Evolutionary conservation across 306 rosid species (phyloP), one percentile per base, ranked within the genome.

Genomic region (Begonia masoniana): DNA sequence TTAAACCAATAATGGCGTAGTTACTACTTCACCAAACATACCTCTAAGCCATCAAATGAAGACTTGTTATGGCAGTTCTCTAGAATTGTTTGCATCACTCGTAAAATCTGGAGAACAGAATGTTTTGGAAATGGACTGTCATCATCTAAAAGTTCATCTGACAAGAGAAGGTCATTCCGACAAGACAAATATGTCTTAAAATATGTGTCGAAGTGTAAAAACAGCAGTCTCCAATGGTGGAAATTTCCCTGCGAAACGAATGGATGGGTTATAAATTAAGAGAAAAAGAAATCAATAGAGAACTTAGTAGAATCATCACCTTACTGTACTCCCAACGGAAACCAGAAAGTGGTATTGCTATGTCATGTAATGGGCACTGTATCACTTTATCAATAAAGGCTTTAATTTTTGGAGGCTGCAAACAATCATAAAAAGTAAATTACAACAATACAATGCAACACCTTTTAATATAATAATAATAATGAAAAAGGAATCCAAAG

Each of bases 31-130:
- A 31, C 39, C 9, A 31, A 0, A 31, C 67, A 50, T 75, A 89
- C 97, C 95, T 89, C 97, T 74, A 89, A 74, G 69, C 97, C 97
- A 76, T 85, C 95, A 55, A 89, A 76, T 13, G 94, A 75, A 71
- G 87, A 77, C 80, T 82, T 89, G 84, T 89, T 89, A 59, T 82
- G 85, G 65, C 95, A 89, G 61, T 85, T 89, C 75, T 89, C 97
- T 55, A 82, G 77, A 62, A 89, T 76, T 64, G 75, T 78, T 71
- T 85, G 97, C 91, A 85, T 85, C 75, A 82, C 97, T 68, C 95
- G 78, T 74, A 89, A 62, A 76, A 89, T 85, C 69, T 89, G 95
- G 56, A 85, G 77, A 66, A 89, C 77, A 45, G 91, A 87, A 54
- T 85, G 78, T 61, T 85, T 89, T 42, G 97, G 97, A 66, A 89